Evolutionary conservation across 257 asterid species (phyloP).

Genomic region (Ophiorrhiza pumila): DNA sequence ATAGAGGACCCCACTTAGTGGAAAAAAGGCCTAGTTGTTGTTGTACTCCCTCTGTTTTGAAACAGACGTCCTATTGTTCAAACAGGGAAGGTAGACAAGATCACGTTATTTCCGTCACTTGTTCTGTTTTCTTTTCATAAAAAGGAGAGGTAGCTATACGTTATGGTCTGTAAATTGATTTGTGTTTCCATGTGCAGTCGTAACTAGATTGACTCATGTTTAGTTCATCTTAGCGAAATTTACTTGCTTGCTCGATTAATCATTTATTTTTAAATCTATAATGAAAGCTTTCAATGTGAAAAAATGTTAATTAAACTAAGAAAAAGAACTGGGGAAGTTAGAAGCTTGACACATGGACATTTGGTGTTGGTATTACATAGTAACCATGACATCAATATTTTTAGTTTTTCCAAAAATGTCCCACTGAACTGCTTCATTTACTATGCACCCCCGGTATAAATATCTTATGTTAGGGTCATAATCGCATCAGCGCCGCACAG

Average conservation of each 20-base stretch:
- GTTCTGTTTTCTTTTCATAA: background rate
- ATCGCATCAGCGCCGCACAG: background rate
- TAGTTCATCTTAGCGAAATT: background rate
- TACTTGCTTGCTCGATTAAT: background rate
- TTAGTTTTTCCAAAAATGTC: constrained; percentile 9
- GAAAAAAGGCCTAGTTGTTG: too few relatives aligned
- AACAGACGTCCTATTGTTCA: background rate
- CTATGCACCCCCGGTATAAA: background rate
- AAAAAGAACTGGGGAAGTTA: background rate
- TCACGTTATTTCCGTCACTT: background rate
- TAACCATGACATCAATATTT: background rate
- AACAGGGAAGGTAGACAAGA: background rate
- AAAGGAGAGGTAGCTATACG: background rate
- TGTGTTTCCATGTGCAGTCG: background rate
- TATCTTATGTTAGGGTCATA: background rate
- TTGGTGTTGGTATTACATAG: constrained; percentile 2
- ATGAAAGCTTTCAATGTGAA: background rate
- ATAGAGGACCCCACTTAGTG: too few relatives aligned
- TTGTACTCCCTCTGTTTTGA: background rate
- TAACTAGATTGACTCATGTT: background rate
- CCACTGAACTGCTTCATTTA: background rate
- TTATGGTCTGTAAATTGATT: background rate
- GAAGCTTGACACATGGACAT: constrained; percentile 17
- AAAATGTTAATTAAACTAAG: background rate
- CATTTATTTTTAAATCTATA: background rate